phyloP scores from a whole-genome alignment of 2,329 filamentous ascomycete species.

The Aspergillus japonicus region DNA sequence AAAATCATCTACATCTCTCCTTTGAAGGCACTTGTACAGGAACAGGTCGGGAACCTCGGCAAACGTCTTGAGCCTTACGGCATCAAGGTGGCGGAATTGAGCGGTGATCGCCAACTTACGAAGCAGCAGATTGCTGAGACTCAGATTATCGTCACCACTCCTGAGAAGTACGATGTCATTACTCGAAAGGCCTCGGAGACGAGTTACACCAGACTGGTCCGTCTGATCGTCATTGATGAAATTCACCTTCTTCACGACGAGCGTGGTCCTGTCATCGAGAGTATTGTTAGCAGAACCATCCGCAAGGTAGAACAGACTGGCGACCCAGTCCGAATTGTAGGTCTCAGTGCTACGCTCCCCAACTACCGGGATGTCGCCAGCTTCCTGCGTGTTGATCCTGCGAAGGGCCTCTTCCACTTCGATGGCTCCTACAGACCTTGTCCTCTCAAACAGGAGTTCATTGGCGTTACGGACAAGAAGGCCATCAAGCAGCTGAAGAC shows the following conservation, averaged over 20 bases:
- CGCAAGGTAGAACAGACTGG: conserved; percentile 91
- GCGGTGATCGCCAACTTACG: conserved; percentile 94
- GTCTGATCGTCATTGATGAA: conserved; percentile 94
- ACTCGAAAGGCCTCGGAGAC: conserved; percentile 96
- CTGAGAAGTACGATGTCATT: conserved; percentile 99
- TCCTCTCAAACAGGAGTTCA: conserved; percentile 92
- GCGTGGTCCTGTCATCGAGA: conserved; percentile 92
- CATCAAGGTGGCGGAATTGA: conserved; percentile 90
- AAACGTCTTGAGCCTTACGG: conserved; percentile 87
- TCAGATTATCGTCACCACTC: conserved; percentile 96
- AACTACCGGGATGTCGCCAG: conserved; percentile 96
- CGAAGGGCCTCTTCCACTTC: conserved; percentile 91
- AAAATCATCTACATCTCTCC: conserved; percentile 99
- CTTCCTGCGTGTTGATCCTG: conserved; percentile 84
- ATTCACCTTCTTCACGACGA: conserved; percentile 98
- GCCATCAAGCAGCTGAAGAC: conserved; percentile 98
- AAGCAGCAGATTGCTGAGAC: conserved; percentile 98
- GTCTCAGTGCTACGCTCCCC: conserved; percentile 89
- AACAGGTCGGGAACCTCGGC: conserved; percentile 97
- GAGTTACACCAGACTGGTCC: conserved; percentile 95
- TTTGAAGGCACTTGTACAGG: conserved; percentile 90
- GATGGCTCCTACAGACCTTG: conserved; percentile 92
- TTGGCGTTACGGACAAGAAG: conserved; percentile 96
- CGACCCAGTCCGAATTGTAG: conserved; percentile 86
- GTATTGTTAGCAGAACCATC: conserved; percentile 92